phyloP scores from a whole-genome alignment of 140 eudicot species.

The Stevia rebaudiana region DNA sequence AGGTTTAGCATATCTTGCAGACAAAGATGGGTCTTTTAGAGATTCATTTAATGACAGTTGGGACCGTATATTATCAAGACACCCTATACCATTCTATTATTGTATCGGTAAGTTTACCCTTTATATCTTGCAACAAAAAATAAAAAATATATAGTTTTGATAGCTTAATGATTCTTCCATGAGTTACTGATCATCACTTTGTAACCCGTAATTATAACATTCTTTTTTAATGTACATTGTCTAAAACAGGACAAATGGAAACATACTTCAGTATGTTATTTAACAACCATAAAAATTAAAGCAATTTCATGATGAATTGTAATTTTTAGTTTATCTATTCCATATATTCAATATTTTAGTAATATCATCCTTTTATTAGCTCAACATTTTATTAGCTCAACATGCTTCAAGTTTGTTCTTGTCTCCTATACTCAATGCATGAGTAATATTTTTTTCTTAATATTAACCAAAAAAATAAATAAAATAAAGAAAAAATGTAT shows the following conservation, averaged over 20 bases:
- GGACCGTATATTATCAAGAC: conserved; percentile 82
- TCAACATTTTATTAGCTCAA: neutral
- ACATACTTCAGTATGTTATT: neutral
- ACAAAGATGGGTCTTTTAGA: conserved; percentile 73
- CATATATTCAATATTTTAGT: neutral
- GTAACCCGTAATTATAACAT: neutral
- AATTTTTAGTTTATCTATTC: neutral
- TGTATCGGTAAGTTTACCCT: conserved; percentile 48
- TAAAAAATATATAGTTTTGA: neutral
- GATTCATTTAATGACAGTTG: conserved; percentile 79
- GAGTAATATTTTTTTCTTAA: neutral
- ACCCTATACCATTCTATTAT: conserved; percentile 87
- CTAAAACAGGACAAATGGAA: neutral
- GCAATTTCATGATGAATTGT: neutral
- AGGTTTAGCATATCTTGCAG: conserved; percentile 57
- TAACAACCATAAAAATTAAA: neutral
- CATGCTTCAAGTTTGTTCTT: neutral
- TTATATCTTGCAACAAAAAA: neutral
- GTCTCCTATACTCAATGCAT: neutral
- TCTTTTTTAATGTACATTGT: neutral
- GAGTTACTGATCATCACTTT: no score
- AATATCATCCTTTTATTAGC: neutral
- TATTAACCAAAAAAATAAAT: no score
- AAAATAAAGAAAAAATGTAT: no score
- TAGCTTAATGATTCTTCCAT: no score